Conservation (phyloP, 805 yeast genomes). For the Jamesozyma rosinii region DNA sequence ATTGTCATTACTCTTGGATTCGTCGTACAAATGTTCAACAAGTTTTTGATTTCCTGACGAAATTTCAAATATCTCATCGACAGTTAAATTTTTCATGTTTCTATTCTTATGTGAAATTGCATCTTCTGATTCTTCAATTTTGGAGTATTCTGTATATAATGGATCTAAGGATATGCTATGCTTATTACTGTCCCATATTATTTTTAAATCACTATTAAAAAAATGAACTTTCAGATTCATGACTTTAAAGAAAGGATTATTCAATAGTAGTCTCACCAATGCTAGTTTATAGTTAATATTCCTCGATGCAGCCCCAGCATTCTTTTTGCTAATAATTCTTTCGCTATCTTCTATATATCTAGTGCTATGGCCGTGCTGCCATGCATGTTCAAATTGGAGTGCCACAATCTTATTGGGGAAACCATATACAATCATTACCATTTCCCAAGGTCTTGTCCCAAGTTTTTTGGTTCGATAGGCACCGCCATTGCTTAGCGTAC, state of each 20-base stretch:
- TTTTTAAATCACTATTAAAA: slow-evolving; percentile 29
- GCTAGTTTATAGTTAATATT: slow-evolving; percentile 38
- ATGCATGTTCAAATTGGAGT: slow-evolving; percentile 75
- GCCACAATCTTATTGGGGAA: slow-evolving; percentile 65
- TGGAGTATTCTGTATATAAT: background rate
- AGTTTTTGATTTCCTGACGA: slow-evolving; percentile 20
- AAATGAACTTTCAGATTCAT: slow-evolving; percentile 41
- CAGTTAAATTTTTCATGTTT: slow-evolving; percentile 5
- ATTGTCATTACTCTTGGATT: background rate
- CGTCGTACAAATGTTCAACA: slow-evolving; percentile 22
- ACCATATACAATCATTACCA: slow-evolving; percentile 54
- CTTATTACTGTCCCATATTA: slow-evolving; percentile 21
- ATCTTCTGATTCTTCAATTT: slow-evolving; percentile 2
- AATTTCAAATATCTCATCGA: slow-evolving; percentile 10
- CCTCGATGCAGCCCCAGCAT: slow-evolving; percentile 28
- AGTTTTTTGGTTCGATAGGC: slow-evolving; percentile 54
- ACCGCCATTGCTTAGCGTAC: slow-evolving; percentile 52
- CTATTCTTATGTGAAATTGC: slow-evolving; percentile 5
- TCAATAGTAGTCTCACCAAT: slow-evolving; percentile 37
- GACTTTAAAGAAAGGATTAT: slow-evolving; percentile 35
- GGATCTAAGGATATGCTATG: slow-evolving; percentile 8
- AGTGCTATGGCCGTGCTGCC: slow-evolving; percentile 65
- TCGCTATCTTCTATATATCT: slow-evolving; percentile 40
- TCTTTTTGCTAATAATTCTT: slow-evolving; percentile 34
- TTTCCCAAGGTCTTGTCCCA: slow-evolving; percentile 67